These are phyloP conservation scores for Schwanniomyces occidentalis DNA, from an alignment of 805 yeast genomes.

Conservation along the genomic window DNA sequence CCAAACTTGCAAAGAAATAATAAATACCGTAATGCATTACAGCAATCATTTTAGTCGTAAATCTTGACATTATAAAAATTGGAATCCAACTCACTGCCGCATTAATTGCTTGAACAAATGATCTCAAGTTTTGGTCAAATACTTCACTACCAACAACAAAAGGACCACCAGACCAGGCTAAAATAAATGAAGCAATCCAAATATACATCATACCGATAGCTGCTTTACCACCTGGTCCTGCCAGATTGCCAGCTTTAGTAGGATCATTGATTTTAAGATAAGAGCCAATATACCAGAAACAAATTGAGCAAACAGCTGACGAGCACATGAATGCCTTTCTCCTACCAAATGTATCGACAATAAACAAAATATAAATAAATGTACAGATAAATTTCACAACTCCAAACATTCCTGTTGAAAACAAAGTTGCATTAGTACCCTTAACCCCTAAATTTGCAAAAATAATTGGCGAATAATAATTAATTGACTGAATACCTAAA, in stretches of 20 bases:
- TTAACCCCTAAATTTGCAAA: conserved; percentile 36
- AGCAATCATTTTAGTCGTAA: conserved; percentile 34
- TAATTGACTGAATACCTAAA: conserved; percentile 41
- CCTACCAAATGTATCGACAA: conserved; percentile 38
- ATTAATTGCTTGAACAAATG: conserved; percentile 41
- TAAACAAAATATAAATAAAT: conserved; percentile 31
- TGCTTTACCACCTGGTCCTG: conserved; percentile 41
- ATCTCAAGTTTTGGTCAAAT: conserved; percentile 40
- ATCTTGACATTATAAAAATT: conserved; percentile 37
- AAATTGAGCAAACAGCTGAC: conserved; percentile 31
- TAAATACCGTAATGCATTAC: conserved; percentile 37
- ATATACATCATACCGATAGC: conserved; percentile 43
- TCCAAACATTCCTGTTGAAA: conserved; percentile 42
- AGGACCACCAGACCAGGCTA: conserved; percentile 44
- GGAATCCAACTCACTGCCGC: conserved; percentile 44
- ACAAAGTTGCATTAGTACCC: conserved; percentile 37
- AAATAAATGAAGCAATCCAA: conserved; percentile 42
- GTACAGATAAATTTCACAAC: conserved; percentile 39
- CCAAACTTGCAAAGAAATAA: conserved; percentile 37
- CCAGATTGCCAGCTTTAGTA: conserved; percentile 26
- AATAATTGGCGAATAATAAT: conserved; percentile 39
- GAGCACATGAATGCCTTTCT: conserved; percentile 37
- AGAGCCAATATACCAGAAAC: conserved; percentile 42
- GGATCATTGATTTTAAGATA: conserved; percentile 37
- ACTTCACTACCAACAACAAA: conserved; percentile 41